Percentiles rank a stretch among this genome's conserved stretches.
These are phyloP conservation scores for Spirogloea muscicola DNA, from an alignment of 139 green algal species.

Conservation along the genomic window DNA sequence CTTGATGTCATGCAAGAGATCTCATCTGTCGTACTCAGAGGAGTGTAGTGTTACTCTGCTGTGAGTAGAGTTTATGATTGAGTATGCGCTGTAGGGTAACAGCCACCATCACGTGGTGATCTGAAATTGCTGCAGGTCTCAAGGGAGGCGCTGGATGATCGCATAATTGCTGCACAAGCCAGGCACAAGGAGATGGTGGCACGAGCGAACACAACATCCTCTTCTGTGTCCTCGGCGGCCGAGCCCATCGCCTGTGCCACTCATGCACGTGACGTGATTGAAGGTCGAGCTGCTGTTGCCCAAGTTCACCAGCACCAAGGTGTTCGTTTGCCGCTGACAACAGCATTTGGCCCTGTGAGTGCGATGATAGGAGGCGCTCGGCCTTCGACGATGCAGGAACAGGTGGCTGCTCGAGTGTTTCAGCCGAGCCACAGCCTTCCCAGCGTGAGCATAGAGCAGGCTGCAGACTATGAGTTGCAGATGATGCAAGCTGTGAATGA, in stretches of 20 bases:
- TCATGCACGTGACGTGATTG: conserved; percentile 59
- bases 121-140: no score
- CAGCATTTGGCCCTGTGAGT: conserved; percentile 20
- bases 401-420: conserved; percentile 61
- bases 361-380: conserved; percentile 53
- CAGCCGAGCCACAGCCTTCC: conserved; percentile 68
- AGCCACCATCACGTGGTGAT: no score
- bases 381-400: conserved; percentile 37
- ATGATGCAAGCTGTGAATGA: conserved; percentile 31
- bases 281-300: not conserved
- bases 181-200: conserved; percentile 2
- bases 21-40: no score
- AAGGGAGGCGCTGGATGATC: conserved; percentile 21
- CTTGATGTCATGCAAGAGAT: no score
- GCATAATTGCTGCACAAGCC: conserved; percentile 45
- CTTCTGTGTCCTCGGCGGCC: no score
- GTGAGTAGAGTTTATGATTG: no score
- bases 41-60: no score
- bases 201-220: no score
- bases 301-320: conserved; percentile 4
- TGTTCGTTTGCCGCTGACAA: not conserved
- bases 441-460: conserved; percentile 61
- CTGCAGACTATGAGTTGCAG: conserved; percentile 29
- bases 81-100: no score
- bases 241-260: conserved; percentile 36